These are phyloP conservation scores for Cercospora sojina DNA, from an alignment of 2,329 filamentous ascomycete species.

Conservation along the genomic window DNA sequence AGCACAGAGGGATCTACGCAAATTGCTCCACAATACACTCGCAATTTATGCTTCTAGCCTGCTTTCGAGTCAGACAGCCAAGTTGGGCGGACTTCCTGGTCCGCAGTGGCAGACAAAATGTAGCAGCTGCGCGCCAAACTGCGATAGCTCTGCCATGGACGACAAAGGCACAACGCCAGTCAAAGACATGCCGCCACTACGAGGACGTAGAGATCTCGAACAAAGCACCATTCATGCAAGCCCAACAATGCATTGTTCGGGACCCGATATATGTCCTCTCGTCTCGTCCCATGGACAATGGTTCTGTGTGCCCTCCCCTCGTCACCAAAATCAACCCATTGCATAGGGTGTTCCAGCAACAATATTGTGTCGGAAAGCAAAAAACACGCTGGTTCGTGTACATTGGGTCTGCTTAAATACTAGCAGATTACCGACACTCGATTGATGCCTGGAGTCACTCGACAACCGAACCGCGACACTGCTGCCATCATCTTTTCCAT, in stretches of 20 bases:
- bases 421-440: not conserved
- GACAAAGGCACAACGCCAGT: not conserved
- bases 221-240: not conserved
- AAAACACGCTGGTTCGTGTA: slow-evolving; percentile 5
- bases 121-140: not conserved
- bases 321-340: not conserved
- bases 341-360: not conserved
- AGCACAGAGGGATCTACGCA: not conserved
- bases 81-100: not conserved
- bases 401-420: not conserved
- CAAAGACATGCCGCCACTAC: not conserved
- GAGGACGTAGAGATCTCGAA: not conserved
- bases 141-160: not conserved
- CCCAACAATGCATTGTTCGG: not conserved
- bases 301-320: not conserved
- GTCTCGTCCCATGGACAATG: not conserved
- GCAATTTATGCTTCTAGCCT: not conserved
- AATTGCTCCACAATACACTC: not conserved
- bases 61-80: not conserved
- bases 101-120: not conserved
- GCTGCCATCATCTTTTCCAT: slow-evolving; percentile 4
- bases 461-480: not conserved
- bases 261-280: not conserved
- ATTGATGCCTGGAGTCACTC: not conserved
- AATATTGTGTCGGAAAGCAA: not conserved